Conservation (phyloP, 495 filamentous ascomycete species). For the Cryomyces minteri region DNA sequence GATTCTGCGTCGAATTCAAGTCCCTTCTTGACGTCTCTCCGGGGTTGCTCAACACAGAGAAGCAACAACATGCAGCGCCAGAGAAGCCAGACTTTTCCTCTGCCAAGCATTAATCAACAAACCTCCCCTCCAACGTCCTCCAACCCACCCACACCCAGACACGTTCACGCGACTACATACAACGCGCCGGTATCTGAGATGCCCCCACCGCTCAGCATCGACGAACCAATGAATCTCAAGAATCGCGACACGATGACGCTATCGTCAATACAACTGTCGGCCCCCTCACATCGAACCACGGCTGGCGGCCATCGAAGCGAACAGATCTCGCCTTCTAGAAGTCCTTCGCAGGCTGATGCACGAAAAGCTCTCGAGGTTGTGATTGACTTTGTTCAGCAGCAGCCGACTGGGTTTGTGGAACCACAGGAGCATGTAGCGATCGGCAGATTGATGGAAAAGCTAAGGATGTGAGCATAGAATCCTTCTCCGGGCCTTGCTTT, state of each 20-base stretch:
- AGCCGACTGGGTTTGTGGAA: constrained; percentile 49
- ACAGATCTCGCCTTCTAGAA: too few relatives aligned
- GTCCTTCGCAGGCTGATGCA: constrained; percentile 72
- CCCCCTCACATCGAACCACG: too few relatives aligned
- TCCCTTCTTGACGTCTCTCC: constrained; percentile 49
- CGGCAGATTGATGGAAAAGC: constrained; percentile 70
- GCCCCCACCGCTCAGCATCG: constrained; percentile 11
- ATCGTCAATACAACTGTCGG: too few relatives aligned
- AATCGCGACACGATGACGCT: too few relatives aligned
- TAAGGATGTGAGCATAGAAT: constrained; percentile 48
- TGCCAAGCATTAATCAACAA: constrained; percentile 46
- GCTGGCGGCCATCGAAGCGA: too few relatives aligned
- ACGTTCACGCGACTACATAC: constrained; percentile 36
- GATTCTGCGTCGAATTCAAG: constrained; percentile 36
- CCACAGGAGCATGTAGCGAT: constrained; percentile 73
- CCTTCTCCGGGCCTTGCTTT: too few relatives aligned
- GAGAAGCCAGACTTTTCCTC: constrained; percentile 83
- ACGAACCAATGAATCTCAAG: not conserved
- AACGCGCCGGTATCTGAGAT: constrained; percentile 53
- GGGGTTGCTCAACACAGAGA: constrained; percentile 37
- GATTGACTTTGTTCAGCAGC: constrained; percentile 64
- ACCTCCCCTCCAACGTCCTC: constrained; percentile 42
- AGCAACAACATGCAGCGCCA: constrained; percentile 48
- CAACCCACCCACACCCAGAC: constrained; percentile 49
- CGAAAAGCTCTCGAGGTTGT: constrained; percentile 69